Base-by-base conservation (phyloP, 805 yeast genomes). In the Cephaloascus albidus region DNA sequence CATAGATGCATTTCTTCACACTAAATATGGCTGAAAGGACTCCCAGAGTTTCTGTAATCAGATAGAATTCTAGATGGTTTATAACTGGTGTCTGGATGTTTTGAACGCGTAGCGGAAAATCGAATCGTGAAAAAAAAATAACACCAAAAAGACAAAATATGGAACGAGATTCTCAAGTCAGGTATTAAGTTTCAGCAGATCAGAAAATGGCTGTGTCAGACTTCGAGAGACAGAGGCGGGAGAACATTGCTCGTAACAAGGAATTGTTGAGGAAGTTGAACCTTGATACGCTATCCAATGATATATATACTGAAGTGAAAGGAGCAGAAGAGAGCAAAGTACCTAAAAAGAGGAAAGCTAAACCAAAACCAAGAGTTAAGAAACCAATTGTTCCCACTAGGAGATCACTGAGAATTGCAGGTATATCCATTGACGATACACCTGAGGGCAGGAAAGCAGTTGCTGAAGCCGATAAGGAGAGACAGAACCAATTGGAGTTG, bases 171-270 rank as follows among this genome's bases (percentile, higher is more conserved):
- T n/a, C n/a, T n/a, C n/a, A n/a, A n/a, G n/a, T n/a, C n/a, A n/a
- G n/a, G n/a, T n/a, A n/a, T n/a, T n/a, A n/a, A n/a, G n/a, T n/a
- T n/a, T n/a, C n/a, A n/a, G n/a, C n/a, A n/a, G n/a, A n/a, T 23
- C 28, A 6, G 27, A 58, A 58, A 62, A 50, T 44, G 6, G 43
- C 18, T 8, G 26, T 81, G 23, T 72, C 84, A 2, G 86, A 79
- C 28, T 81, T 85, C 52, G 93, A 85, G 56, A 72, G 65, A 49
- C 79, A 78, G 52, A 60, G 94, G 43, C 79, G 73, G 51, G 85
- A 76, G 42, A 87, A 86, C 53, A 93, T 90, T 43, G 85, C 78
- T 45, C 69, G 97, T 37, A 93, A 90, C 59, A 78, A 79, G 55
- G 85, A 78, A 46, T 70, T 89, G 18, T 65, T 90, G 38, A 70